A percentile compares a stretch with the other conserved stretches of the same genome.
phyloP scores from a whole-genome alignment of 768 basidiomycete species.

The Trametes maxima region DNA sequence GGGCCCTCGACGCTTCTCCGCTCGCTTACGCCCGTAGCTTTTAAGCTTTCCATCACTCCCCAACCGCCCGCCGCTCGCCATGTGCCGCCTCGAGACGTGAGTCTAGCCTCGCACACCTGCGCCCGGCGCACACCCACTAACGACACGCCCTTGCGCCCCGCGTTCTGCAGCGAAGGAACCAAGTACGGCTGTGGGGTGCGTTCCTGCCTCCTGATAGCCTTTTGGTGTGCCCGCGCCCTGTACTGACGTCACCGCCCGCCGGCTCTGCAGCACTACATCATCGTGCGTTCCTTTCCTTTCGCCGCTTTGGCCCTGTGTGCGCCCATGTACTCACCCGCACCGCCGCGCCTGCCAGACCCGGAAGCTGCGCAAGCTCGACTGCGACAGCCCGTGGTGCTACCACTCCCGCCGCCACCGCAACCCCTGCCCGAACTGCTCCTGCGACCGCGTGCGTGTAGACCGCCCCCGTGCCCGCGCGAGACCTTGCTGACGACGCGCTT shows the following conservation, averaged over 20 bases:
- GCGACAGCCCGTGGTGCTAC: conserved; percentile 46
- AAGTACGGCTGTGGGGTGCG: conserved; percentile 69
- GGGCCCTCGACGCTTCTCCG: conserved; percentile 20
- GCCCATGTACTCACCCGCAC: conserved; percentile 16
- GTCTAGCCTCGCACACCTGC: conserved; percentile 22
- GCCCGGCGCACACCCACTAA: conserved; percentile 18
- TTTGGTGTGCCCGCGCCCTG: conserved; percentile 10
- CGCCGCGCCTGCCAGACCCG: conserved; percentile 45
- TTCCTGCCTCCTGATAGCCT: conserved; percentile 16
- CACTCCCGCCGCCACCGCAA: conserved; percentile 43
- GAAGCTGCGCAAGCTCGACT: conserved; percentile 57
- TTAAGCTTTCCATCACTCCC: conserved; percentile 23
- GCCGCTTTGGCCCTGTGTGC: conserved; percentile 9
- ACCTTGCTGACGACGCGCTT: neutral
- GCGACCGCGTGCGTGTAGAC: conserved; percentile 46
- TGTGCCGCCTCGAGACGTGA: conserved; percentile 45
- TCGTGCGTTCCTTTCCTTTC: conserved; percentile 45
- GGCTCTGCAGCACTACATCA: conserved; percentile 61
- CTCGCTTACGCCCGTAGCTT: conserved; percentile 14
- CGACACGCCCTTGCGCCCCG: conserved; percentile 34
- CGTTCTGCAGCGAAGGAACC: conserved; percentile 62
- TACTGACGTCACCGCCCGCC: conserved; percentile 29
- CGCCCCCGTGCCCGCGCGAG: neutral
- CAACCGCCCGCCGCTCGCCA: conserved; percentile 21
- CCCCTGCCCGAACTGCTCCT: conserved; percentile 45